Percentiles rank a stretch among this genome's conserved stretches.
Conservation (phyloP, 2,329 filamentous ascomycete genomes). For the Microsporum canis region DNA sequence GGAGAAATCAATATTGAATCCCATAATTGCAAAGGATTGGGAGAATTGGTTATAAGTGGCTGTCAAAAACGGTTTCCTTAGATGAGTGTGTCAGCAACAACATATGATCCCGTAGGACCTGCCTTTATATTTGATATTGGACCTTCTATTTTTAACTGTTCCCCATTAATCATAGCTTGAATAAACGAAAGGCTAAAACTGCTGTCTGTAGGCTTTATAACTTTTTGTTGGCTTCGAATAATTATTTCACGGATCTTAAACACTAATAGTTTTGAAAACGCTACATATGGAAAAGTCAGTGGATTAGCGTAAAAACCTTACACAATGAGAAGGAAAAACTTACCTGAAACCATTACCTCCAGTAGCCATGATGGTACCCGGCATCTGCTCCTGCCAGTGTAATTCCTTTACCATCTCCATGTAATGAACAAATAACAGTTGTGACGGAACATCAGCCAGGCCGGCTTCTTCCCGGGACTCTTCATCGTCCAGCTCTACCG, state of each 20-base stretch:
- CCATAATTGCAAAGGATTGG: neutral
- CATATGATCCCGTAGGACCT: neutral
- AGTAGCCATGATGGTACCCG: constrained; percentile 77
- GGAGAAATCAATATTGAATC: neutral
- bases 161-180: neutral
- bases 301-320: constrained; percentile 2
- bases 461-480: constrained; percentile 74
- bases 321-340: constrained; percentile 3
- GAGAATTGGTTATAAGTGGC: neutral
- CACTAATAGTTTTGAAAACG: constrained; percentile 73
- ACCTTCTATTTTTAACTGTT: neutral
- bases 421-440: constrained; percentile 93
- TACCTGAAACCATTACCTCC: constrained; percentile 71
- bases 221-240: neutral
- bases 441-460: constrained; percentile 80
- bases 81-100: too few relatives aligned
- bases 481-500: constrained; percentile 92
- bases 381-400: constrained; percentile 96
- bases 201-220: neutral
- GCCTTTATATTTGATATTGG: neutral
- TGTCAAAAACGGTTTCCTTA: too few relatives aligned
- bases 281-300: constrained; percentile 32
- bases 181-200: neutral
- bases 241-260: constrained; percentile 36
- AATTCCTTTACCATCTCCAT: constrained; percentile 89